Percentiles rank a stretch among this genome's conserved stretches.
Evolutionary conservation across 1,284 basidiomycete genomes (phyloP).

Genomic region (Boletus calvinii): DNA sequence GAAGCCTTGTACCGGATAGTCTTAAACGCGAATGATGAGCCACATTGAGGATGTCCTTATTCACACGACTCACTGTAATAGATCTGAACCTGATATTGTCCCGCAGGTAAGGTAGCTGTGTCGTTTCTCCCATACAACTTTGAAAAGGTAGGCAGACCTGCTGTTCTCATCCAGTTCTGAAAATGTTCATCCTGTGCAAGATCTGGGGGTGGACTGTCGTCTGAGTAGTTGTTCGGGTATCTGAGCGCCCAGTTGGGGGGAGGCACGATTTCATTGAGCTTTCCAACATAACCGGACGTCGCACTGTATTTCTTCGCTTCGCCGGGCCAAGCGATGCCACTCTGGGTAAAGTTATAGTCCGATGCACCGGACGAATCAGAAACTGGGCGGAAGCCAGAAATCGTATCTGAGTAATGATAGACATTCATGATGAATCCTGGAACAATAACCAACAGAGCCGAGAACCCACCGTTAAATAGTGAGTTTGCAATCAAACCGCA

Average conservation of each 20-base stretch:
- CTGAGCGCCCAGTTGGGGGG: constrained; percentile 87
- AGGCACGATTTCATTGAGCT: constrained; percentile 68
- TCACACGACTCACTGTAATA: constrained; percentile 71
- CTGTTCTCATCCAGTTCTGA: constrained; percentile 99
- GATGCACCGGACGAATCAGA: constrained; percentile 51
- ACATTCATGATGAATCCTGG: background rate
- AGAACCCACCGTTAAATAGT: constrained; percentile 83
- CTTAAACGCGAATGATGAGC: constrained; percentile 42
- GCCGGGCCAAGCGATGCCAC: constrained; percentile 92
- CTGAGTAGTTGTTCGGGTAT: constrained; percentile 78
- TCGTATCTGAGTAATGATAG: constrained; percentile 63
- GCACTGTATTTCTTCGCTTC: constrained; percentile 87
- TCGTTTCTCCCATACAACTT: constrained; percentile 96
- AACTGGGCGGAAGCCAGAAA: constrained; percentile 59
- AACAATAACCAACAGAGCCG: background rate
- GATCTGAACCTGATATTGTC: constrained; percentile 76
- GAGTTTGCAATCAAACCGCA: constrained; percentile 98
- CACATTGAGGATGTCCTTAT: background rate
- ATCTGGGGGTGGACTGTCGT: constrained; percentile 69
- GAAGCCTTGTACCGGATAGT: constrained; percentile 92
- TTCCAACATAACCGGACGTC: constrained; percentile 53
- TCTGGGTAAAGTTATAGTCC: constrained; percentile 76
- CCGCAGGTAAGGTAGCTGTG: constrained; percentile 65
- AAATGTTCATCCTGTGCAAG: constrained; percentile 87
- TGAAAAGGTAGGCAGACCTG: constrained; percentile 94